Evolutionary conservation across 371 early-diverging fungal genomes (phyloP).

Genomic region (Mucor ambiguus): DNA sequence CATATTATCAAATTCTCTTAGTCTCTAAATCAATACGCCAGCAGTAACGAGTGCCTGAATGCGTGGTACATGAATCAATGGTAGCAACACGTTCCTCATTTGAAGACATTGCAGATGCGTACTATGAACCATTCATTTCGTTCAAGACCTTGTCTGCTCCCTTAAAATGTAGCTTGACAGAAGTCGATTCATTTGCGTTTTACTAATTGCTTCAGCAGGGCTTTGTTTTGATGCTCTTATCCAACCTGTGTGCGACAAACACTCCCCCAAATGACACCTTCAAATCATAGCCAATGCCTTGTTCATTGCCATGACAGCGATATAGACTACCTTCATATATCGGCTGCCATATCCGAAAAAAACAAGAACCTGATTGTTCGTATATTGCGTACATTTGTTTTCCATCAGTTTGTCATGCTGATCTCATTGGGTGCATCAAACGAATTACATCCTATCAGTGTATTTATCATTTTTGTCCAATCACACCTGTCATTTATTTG

Average conservation of each 20-base stretch:
- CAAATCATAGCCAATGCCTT: not conserved
- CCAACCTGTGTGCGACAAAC: not conserved
- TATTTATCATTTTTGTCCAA: conserved; percentile 15
- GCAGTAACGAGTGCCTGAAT: too few relatives aligned
- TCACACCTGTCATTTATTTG: not conserved
- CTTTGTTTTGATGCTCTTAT: not conserved
- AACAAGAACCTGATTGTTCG: not conserved
- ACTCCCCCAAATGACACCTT: not conserved
- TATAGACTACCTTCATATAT: not conserved
- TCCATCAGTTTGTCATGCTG: not conserved
- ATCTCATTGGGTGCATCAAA: not conserved
- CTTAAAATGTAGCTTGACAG: not conserved
- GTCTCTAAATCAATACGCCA: too few relatives aligned
- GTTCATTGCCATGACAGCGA: not conserved
- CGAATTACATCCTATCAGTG: not conserved
- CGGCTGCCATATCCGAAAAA: not conserved
- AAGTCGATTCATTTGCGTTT: not conserved
- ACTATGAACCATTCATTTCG: too few relatives aligned
- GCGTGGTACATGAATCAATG: not conserved
- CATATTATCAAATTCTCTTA: too few relatives aligned
- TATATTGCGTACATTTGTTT: not conserved
- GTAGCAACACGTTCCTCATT: not conserved
- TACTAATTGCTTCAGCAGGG: not conserved
- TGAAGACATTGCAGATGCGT: not conserved
- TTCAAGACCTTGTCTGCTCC: not conserved